Percentiles rank a stretch among this genome's conserved stretches.
These are phyloP conservation scores for Elongisporangium prolatum DNA, from an alignment of 352 stramenopile species.

Conservation along the genomic window DNA sequence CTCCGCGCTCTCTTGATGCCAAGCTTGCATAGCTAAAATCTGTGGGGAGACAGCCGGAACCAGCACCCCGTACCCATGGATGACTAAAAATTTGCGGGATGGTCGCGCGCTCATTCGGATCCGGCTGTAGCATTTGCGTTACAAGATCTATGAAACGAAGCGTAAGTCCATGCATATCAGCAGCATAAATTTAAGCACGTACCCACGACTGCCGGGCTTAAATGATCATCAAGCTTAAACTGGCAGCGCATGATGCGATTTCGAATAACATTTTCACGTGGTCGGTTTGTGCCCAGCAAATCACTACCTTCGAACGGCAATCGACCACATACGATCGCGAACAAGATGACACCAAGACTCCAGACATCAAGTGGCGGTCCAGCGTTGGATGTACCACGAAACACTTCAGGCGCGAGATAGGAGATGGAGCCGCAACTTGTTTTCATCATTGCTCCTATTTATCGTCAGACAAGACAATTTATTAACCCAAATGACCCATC, in stretches of 20 bases:
- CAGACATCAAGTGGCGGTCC: slow-evolving; percentile 88
- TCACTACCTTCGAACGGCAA: slow-evolving; percentile 82
- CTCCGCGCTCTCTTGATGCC: slow-evolving; percentile 14
- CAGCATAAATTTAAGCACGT: background rate
- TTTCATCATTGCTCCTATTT: slow-evolving; percentile 73
- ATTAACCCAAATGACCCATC: background rate
- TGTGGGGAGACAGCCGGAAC: slow-evolving; percentile 25
- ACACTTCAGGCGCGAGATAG: slow-evolving; percentile 86
- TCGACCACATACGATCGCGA: slow-evolving; percentile 77
- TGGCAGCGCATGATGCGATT: slow-evolving; percentile 83
- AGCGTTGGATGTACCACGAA: slow-evolving; percentile 74
- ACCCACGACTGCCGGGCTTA: slow-evolving; percentile 61
- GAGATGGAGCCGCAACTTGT: slow-evolving; percentile 85
- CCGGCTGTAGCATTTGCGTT: slow-evolving; percentile 70
- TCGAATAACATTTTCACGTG: slow-evolving; percentile 77
- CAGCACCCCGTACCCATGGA: slow-evolving; percentile 62
- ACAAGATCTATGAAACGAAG: slow-evolving; percentile 47
- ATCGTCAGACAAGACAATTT: background rate
- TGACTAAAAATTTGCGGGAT: slow-evolving; percentile 87
- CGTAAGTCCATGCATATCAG: background rate
- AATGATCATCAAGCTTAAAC: slow-evolving; percentile 74
- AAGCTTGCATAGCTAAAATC: slow-evolving; percentile 15
- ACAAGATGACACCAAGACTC: slow-evolving; percentile 87
- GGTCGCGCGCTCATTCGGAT: slow-evolving; percentile 73
- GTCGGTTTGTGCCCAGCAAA: slow-evolving; percentile 68